A percentile compares a stretch with the other conserved stretches of the same genome.
These are phyloP conservation scores for Aureobasidium melanogenum DNA, from an alignment of 2,329 filamentous ascomycete genomes.

Conservation along the genomic window DNA sequence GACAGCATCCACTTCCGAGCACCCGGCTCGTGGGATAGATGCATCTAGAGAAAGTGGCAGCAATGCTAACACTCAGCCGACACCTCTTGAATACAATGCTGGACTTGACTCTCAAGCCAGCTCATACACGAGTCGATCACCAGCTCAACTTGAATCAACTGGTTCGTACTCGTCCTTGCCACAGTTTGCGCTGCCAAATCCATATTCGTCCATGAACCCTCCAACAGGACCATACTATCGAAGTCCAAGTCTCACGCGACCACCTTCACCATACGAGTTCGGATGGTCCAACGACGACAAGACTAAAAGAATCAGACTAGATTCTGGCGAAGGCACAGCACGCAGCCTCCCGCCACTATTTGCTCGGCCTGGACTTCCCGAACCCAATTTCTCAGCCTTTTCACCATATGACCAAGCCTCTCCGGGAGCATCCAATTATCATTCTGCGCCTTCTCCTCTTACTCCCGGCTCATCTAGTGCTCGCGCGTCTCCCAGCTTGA, in stretches of 20 bases:
- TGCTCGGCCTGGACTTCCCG: slow-evolving; percentile 21
- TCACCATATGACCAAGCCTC: slow-evolving; percentile 26
- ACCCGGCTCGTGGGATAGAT: neutral
- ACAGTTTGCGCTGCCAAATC: slow-evolving; percentile 1
- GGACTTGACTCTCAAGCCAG: neutral
- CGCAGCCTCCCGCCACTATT: slow-evolving; percentile 18
- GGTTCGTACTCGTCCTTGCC: neutral
- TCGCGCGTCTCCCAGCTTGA: slow-evolving; percentile 35
- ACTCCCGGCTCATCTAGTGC: slow-evolving; percentile 35
- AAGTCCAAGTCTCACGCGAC: neutral
- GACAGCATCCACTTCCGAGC: neutral
- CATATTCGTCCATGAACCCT: neutral
- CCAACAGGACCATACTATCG: neutral
- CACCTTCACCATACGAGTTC: neutral
- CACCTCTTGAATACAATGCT: neutral
- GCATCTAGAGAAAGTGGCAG: neutral
- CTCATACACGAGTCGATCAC: neutral
- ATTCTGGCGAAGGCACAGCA: slow-evolving; percentile 17
- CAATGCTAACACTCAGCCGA: neutral
- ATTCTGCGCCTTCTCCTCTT: slow-evolving; percentile 31
- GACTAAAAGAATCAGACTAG: slow-evolving; percentile 28
- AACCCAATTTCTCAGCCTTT: neutral
- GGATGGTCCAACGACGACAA: slow-evolving; percentile 22
- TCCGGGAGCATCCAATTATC: slow-evolving; percentile 27
- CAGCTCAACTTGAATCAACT: neutral